Conservation (phyloP, 2,329 filamentous ascomycete species). For the Nigrospora osmanthi region DNA sequence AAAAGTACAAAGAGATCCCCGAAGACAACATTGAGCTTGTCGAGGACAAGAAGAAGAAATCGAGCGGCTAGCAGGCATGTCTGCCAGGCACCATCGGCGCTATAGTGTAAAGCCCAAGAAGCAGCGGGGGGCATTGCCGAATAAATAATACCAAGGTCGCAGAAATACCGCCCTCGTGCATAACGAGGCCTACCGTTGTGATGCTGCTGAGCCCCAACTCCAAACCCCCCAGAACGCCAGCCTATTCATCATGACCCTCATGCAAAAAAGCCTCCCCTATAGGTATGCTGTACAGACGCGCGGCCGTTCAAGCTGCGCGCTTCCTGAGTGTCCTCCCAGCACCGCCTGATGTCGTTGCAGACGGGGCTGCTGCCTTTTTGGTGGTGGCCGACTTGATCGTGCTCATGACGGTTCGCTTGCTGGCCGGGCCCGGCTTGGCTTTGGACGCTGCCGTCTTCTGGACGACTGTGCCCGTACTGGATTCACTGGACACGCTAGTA, state of each 20-base stretch:
- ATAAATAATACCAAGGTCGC: not conserved
- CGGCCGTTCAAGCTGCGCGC: slow-evolving; percentile 25
- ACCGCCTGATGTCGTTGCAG: slow-evolving; percentile 30
- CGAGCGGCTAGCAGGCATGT: slow-evolving; percentile 11
- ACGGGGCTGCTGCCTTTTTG: slow-evolving; percentile 38
- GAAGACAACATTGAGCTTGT: slow-evolving; percentile 93
- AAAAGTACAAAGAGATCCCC: slow-evolving; percentile 84
- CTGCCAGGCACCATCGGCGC: slow-evolving; percentile 4
- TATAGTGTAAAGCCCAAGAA: no score
- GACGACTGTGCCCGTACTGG: slow-evolving; percentile 57
- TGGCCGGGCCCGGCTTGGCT: slow-evolving; percentile 24
- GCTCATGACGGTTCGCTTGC: slow-evolving; percentile 46
- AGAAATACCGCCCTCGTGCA: not conserved
- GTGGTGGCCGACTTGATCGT: slow-evolving; percentile 41
- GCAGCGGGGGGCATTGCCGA: not conserved
- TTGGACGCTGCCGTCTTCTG: slow-evolving; percentile 39
- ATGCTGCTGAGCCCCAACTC: not conserved
- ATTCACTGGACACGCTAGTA: slow-evolving; percentile 55
- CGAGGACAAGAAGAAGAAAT: slow-evolving; percentile 87
- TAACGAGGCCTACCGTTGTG: slow-evolving; percentile 3
- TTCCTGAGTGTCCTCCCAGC: slow-evolving; percentile 43
- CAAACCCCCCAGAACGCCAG: slow-evolving; percentile 10
- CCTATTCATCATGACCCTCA: not conserved
- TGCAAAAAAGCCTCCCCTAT: slow-evolving; percentile 3
- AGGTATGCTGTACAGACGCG: no score